Conservation (phyloP, 441 rosid species). For the Arabidopsis lyrata region DNA sequence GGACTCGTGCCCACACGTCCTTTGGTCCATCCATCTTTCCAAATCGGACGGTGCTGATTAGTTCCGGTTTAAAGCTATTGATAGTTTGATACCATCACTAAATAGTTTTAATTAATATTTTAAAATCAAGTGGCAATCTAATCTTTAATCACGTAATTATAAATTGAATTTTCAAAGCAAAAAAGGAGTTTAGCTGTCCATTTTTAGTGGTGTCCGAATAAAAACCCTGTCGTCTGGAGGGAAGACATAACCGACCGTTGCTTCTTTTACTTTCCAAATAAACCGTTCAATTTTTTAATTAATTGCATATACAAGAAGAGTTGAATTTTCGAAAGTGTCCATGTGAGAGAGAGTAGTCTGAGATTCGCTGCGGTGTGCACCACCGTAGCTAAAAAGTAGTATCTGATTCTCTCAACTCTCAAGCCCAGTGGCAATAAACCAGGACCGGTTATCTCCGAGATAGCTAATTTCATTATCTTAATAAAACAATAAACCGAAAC, state of each 20-base stretch:
- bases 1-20: conserved; percentile 47
- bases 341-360: conserved; percentile 3
- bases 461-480: not conserved
- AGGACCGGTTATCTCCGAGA: not conserved
- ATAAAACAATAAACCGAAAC: not conserved
- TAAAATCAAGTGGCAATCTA: conserved; percentile 39
- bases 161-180: conserved; percentile 3
- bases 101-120: not conserved
- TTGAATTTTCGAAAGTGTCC: conserved; percentile 33
- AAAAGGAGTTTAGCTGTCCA: conserved; percentile 46
- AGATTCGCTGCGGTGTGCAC: conserved; percentile 41
- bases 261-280: conserved; percentile 46
- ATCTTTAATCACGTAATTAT: conserved; percentile 38
- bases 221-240: conserved; percentile 47
- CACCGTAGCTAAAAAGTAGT: conserved; percentile 36
- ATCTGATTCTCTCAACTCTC: conserved; percentile 30
- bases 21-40: conserved; percentile 35
- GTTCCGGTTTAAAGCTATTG: conserved; percentile 33
- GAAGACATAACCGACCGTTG: conserved; percentile 50
- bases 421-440: not conserved
- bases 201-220: conserved; percentile 50
- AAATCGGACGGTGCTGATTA: conserved; percentile 39
- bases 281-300: conserved; percentile 34
- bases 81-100: conserved; percentile 5
- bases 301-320: conserved; percentile 18